Conservation (phyloP, 768 basidiomycete species). For the Lyophyllum decastes region DNA sequence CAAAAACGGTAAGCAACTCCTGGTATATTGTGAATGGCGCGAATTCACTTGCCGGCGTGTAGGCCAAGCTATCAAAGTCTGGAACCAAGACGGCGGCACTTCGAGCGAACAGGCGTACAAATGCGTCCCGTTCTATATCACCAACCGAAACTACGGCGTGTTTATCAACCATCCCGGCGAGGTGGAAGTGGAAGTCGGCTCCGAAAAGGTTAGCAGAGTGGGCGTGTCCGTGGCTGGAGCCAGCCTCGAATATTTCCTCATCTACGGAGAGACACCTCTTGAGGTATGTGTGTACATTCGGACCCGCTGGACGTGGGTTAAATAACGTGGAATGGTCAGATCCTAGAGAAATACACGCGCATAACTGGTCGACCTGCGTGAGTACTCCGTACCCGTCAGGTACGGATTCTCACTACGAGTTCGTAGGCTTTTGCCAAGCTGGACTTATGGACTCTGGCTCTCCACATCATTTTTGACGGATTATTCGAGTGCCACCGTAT, state of each 20-base stretch:
- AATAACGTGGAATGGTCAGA: constrained; percentile 31
- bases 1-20: constrained; percentile 62
- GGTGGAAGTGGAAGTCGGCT: constrained; percentile 73
- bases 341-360: constrained; percentile 60
- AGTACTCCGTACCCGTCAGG: constrained; percentile 11
- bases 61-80: constrained; percentile 62
- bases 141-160: constrained; percentile 70
- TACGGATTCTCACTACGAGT: constrained; percentile 18
- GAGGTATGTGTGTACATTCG: constrained; percentile 42
- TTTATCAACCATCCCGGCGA: constrained; percentile 79
- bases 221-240: constrained; percentile 65
- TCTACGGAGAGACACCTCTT: constrained; percentile 68
- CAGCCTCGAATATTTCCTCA: constrained; percentile 68
- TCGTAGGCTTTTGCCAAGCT: constrained; percentile 61
- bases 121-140: constrained; percentile 70
- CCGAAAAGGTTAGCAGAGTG: constrained; percentile 65
- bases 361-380: constrained; percentile 66
- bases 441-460: constrained; percentile 80
- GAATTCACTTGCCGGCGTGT: not conserved
- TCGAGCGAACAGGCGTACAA: constrained; percentile 70
- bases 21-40: constrained; percentile 13
- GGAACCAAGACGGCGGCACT: constrained; percentile 80
- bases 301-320: not conserved
- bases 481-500: constrained; percentile 69
- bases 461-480: constrained; percentile 77